Percentiles rank a stretch among this genome's conserved stretches.
These are phyloP conservation scores for Peterozyma xylosa DNA, from an alignment of 805 yeast species.

Conservation along the genomic window DNA sequence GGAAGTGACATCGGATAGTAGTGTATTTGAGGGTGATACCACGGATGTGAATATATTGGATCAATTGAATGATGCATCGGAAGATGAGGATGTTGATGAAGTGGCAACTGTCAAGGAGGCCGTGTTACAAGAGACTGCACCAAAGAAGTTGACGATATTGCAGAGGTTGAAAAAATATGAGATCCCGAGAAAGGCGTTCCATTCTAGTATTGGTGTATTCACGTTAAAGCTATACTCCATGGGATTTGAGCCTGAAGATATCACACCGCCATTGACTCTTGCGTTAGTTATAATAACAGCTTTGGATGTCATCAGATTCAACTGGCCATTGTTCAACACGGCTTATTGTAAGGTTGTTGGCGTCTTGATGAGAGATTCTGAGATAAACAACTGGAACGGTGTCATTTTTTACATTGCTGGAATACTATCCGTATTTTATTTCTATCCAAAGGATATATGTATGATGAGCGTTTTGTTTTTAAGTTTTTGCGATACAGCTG, in stretches of 20 bases:
- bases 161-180: slow-evolving; percentile 57
- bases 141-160: slow-evolving; percentile 3
- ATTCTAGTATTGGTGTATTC: slow-evolving; percentile 81
- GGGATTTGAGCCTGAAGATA: slow-evolving; percentile 47
- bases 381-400: slow-evolving; percentile 66
- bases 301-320: slow-evolving; percentile 64
- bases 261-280: slow-evolving; percentile 52
- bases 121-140: neutral
- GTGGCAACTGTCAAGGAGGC: no score
- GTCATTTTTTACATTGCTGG: slow-evolving; percentile 85
- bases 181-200: slow-evolving; percentile 80
- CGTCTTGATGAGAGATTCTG: slow-evolving; percentile 78
- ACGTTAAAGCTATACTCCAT: slow-evolving; percentile 65
- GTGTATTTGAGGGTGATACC: no score
- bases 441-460: slow-evolving; percentile 75
- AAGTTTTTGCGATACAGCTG: slow-evolving; percentile 98
- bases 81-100: no score
- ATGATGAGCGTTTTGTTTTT: slow-evolving; percentile 70
- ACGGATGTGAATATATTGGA: no score
- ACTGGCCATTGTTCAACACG: slow-evolving; percentile 52
- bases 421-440: slow-evolving; percentile 55
- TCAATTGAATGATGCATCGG: no score
- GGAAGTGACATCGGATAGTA: no score
- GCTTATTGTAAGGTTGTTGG: slow-evolving; percentile 65
- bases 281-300: slow-evolving; percentile 50